phyloP scores from a whole-genome alignment of 257 asterid genomes.

The Parsonsia alboflavescens region DNA sequence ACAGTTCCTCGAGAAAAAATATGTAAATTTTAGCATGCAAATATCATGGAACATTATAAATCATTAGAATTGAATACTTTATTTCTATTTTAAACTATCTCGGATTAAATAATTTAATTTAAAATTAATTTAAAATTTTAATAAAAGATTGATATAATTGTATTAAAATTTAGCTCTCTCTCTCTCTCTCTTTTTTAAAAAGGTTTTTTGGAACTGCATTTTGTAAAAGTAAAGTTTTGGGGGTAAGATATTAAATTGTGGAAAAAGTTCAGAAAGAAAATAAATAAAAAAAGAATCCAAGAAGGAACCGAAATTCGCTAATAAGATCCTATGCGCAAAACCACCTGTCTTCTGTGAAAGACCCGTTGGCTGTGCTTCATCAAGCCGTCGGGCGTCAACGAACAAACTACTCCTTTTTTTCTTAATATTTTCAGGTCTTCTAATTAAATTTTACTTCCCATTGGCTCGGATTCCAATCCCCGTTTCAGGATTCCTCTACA shows the following conservation, averaged over 20 bases:
- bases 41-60: too few species aligned
- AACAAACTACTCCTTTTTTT: background rate
- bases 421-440: background rate
- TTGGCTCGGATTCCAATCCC: background rate
- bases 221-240: background rate
- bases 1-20: too few species aligned
- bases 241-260: background rate
- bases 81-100: too few species aligned
- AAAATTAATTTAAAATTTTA: too few species aligned
- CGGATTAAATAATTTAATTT: too few species aligned
- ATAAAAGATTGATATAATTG: too few species aligned
- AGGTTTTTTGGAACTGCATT: background rate
- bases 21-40: too few species aligned
- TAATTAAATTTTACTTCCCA: background rate
- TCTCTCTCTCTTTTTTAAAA: too few species aligned
- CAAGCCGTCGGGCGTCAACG: background rate
- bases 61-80: too few species aligned
- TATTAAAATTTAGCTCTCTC: too few species aligned
- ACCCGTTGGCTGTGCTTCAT: background rate
- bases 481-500: constrained; percentile 11
- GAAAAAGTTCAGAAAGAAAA: background rate
- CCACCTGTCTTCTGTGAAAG: background rate
- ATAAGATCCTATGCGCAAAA: background rate
- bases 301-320: background rate
- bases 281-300: background rate